phyloP scores from a whole-genome alignment of 345 rosid species.

The Geranium rotundifolium region DNA sequence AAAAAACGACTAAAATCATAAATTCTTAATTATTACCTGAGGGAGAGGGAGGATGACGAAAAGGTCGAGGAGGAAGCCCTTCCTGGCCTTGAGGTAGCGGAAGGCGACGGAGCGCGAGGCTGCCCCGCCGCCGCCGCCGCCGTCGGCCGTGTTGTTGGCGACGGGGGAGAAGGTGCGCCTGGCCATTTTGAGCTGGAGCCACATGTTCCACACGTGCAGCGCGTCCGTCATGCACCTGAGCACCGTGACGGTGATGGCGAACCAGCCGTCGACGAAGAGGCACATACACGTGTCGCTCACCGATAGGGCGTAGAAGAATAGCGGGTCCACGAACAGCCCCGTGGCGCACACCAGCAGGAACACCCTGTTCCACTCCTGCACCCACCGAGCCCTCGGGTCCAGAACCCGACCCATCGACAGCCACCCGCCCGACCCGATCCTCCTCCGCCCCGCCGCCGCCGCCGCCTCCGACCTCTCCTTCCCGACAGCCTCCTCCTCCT shows the following conservation, averaged over 20 bases:
- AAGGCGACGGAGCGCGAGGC: constrained; percentile 17
- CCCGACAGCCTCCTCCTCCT: not conserved
- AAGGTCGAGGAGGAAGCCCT: constrained; percentile 72
- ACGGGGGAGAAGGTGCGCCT: constrained; percentile 9
- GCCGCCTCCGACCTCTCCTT: not conserved
- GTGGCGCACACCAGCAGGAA: constrained; percentile 71
- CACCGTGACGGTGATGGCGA: constrained; percentile 79
- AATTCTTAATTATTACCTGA: constrained; percentile 36
- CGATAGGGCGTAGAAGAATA: constrained; percentile 76
- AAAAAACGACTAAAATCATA: no score
- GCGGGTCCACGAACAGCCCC: constrained; percentile 87
- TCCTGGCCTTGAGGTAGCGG: constrained; percentile 43
- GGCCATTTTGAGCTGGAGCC: constrained; percentile 63
- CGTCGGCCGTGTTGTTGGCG: not conserved
- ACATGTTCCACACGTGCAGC: constrained; percentile 84
- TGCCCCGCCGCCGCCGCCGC: not conserved
- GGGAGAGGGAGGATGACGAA: constrained; percentile 80
- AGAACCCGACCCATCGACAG: constrained; percentile 51
- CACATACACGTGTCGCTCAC: constrained; percentile 63
- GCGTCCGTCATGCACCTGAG: constrained; percentile 89
- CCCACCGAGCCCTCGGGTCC: constrained; percentile 82
- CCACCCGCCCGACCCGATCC: constrained; percentile 13
- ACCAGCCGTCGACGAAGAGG: constrained; percentile 84
- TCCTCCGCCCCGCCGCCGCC: constrained; percentile 15
- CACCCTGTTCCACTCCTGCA: constrained; percentile 82